Percentiles rank a stretch among this genome's conserved stretches.
Conservation (phyloP, 345 rosid genomes). For the Dipteronia sinensis region DNA sequence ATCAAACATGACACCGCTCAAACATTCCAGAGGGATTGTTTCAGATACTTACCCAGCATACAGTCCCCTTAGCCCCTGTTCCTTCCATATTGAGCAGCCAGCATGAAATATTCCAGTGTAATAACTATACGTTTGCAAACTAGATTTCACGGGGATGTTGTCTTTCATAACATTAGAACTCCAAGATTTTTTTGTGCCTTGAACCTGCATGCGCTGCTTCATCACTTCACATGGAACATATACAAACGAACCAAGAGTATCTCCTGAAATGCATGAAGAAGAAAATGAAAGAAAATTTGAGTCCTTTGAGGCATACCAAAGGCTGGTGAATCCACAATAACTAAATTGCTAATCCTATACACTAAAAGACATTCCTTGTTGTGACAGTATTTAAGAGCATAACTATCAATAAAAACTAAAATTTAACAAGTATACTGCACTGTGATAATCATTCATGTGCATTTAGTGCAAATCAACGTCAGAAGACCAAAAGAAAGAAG, state of each 20-base stretch:
- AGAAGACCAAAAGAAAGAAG: background rate
- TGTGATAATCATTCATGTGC: background rate
- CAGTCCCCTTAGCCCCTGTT: conserved; percentile 82
- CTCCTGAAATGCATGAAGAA: conserved; percentile 61
- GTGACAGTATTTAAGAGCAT: background rate
- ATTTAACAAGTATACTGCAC: background rate
- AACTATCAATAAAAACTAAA: background rate
- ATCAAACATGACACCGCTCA: background rate
- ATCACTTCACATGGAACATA: conserved; percentile 98
- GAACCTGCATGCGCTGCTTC: conserved; percentile 98
- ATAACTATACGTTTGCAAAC: conserved; percentile 66
- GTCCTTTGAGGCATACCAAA: conserved; percentile 17
- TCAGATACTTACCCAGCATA: conserved; percentile 72
- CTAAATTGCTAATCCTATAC: background rate
- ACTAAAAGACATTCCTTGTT: background rate
- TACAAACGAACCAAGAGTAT: conserved; percentile 86
- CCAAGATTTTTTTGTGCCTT: conserved; percentile 84
- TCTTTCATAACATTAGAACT: conserved; percentile 50
- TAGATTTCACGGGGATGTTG: conserved; percentile 40
- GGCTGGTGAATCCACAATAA: background rate
- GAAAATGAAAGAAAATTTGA: conserved; percentile 32
- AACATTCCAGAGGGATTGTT: background rate
- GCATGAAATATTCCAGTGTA: conserved; percentile 90
- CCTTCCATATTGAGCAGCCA: conserved; percentile 80
- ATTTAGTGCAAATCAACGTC: background rate